These are phyloP conservation scores for Spencermartinsiella europaea DNA, from an alignment of 805 yeast genomes.

Conservation along the genomic window DNA sequence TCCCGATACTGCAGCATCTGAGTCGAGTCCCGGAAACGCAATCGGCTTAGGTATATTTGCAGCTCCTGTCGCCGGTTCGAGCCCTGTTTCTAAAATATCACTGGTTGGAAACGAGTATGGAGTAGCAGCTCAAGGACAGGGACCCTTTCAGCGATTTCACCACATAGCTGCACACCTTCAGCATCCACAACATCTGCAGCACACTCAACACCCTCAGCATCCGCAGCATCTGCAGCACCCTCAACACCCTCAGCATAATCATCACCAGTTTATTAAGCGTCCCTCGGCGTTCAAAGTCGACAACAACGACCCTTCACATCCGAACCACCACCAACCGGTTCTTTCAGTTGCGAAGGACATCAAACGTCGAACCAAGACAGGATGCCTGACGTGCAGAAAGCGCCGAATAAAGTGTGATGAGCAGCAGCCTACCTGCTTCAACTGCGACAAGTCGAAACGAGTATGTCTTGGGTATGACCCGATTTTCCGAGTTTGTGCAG, in stretches of 20 bases:
- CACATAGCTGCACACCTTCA: neutral
- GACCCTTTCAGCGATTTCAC: neutral
- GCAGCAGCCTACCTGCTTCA: conserved; percentile 56
- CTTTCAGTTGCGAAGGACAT: conserved; percentile 18
- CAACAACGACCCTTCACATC: too few relatives aligned
- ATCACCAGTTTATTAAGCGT: too few relatives aligned
- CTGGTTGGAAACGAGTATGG: too few relatives aligned
- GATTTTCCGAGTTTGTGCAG: conserved; percentile 22
- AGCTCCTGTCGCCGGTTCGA: too few relatives aligned
- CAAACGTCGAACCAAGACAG: conserved; percentile 56
- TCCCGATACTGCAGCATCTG: neutral
- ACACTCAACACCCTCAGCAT: conserved; percentile 3
- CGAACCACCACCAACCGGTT: conserved; percentile 8
- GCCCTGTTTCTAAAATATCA: too few relatives aligned
- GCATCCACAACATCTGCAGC: neutral
- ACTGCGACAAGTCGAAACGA: conserved; percentile 70
- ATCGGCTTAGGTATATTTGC: neutral
- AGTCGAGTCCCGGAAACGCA: neutral
- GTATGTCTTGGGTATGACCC: conserved; percentile 73
- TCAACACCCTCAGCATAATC: neutral
- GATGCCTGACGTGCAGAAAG: conserved; percentile 74
- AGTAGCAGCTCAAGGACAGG: neutral
- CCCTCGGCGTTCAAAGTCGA: too few relatives aligned
- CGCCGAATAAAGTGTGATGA: conserved; percentile 73
- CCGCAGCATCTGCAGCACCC: neutral